Percentiles rank a stretch among this genome's conserved stretches.
Evolutionary conservation across 768 basidiomycete species (phyloP).

Genomic region (Termitomyces sp.): DNA sequence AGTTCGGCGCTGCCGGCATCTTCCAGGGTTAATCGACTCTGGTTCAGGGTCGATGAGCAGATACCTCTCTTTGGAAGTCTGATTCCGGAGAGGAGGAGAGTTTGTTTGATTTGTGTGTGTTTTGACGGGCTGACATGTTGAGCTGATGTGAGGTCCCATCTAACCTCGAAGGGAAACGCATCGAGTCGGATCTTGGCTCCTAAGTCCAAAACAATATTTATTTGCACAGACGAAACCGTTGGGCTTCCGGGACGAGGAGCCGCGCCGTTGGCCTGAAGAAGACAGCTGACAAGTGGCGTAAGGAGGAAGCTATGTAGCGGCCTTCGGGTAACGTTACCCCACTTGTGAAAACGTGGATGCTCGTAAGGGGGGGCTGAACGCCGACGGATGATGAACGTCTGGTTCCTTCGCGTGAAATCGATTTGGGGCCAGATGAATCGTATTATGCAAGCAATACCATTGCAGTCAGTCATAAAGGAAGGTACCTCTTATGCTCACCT

Average conservation of each 20-base stretch:
- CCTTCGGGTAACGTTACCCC: slow-evolving; percentile 37
- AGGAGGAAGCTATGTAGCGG: slow-evolving; percentile 33
- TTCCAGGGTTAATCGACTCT: slow-evolving; percentile 10
- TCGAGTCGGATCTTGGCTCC: slow-evolving; percentile 15
- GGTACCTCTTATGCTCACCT: slow-evolving; percentile 35
- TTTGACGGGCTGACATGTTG: slow-evolving; percentile 9
- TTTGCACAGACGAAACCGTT: slow-evolving; percentile 2
- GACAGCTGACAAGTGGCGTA: slow-evolving; percentile 39
- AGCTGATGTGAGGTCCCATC: slow-evolving; percentile 10
- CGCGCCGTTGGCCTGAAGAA: slow-evolving; percentile 20
- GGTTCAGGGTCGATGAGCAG: slow-evolving; percentile 4
- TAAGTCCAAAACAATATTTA: slow-evolving; percentile 7
- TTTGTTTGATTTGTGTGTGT: slow-evolving; percentile 11
- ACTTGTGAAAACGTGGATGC: slow-evolving; percentile 19
- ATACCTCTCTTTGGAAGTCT: slow-evolving; percentile 5
- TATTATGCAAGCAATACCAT: slow-evolving; percentile 31
- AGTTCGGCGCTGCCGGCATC: slow-evolving; percentile 3
- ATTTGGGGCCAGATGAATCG: slow-evolving; percentile 30
- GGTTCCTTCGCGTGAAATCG: slow-evolving; percentile 27
- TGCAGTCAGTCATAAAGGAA: slow-evolving; percentile 38
- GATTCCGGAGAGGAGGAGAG: slow-evolving; percentile 11
- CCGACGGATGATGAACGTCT: slow-evolving; percentile 27
- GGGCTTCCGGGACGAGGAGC: slow-evolving; percentile 15
- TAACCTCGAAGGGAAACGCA: slow-evolving; percentile 7
- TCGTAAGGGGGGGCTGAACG: slow-evolving; percentile 33